Conservation (phyloP, 441 rosid genomes). For the Populus tomentosa region DNA sequence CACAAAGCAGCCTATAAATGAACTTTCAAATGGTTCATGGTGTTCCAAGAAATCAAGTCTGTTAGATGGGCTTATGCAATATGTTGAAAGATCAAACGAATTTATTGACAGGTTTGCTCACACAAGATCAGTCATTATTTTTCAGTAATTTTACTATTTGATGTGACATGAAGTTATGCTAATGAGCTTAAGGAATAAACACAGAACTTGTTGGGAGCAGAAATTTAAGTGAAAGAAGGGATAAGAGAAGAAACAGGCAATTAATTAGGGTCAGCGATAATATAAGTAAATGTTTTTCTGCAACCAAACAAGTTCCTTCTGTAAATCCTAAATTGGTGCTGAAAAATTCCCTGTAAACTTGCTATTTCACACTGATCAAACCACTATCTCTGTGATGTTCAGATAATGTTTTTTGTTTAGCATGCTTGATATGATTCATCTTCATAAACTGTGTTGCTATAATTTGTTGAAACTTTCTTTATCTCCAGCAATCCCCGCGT, state of each 20-base stretch:
- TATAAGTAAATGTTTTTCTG: background rate
- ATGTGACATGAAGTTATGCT: background rate
- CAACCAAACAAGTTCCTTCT: background rate
- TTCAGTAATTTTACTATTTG: constrained; percentile 6
- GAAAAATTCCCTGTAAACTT: background rate
- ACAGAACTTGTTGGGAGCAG: background rate
- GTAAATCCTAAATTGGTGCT: background rate
- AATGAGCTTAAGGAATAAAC: background rate
- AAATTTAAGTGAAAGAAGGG: background rate
- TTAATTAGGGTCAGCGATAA: background rate
- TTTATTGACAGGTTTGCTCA: constrained; percentile 53
- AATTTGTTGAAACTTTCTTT: constrained; percentile 6
- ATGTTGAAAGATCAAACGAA: constrained; percentile 53
- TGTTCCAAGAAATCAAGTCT: constrained; percentile 43
- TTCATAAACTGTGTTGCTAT: background rate
- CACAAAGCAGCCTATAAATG: constrained; percentile 35
- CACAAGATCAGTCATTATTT: constrained; percentile 12
- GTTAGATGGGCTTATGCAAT: constrained; percentile 44
- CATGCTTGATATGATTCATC: background rate
- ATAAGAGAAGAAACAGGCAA: background rate
- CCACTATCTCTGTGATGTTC: background rate
- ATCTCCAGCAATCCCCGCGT: constrained; percentile 59
- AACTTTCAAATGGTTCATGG: constrained; percentile 25
- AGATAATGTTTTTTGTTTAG: background rate
- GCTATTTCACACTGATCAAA: background rate